Base-by-base conservation (phyloP, 805 yeast genomes). In the Suhomyces canberraensis region DNA sequence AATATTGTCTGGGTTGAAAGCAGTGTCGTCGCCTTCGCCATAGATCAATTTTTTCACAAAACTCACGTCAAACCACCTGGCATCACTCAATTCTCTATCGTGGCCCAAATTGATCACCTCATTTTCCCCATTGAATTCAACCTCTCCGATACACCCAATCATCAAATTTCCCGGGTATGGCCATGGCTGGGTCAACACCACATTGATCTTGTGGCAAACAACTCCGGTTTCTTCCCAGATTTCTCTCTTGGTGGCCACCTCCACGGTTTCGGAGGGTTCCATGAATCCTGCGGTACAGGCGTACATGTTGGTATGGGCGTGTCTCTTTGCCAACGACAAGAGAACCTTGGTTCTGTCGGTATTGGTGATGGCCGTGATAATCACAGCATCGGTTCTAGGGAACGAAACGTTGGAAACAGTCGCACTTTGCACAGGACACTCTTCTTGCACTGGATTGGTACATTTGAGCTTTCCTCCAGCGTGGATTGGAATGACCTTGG, bases 201-300 rank as follows among this genome's bases (percentile, higher is more conserved):
- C 72, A 35, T 70, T 61, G 19, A 91, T 83, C 19, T 72, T 58
- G 3, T 60, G 46, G 36, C 79, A 79, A 36, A 62, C 71, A 24
- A 88, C 84, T 6, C 98, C 98, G 4, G 97, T 82, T 60, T 91
- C 98, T 58, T 91, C 98, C 88, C 93, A 90, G 20, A 86, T 83
- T 58, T 91, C 98, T 45, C 98, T 70, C 30, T 81, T 67, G 16
- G 91, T 84, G 9, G 96, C 93, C 31, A 78, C 81, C 60, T 91
- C 98, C 15, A 91, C 79, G 2, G 95, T 79, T 64, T 91, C 98
- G 19, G 90, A 84, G 1, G 96, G 96, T 58, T 91, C 98, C 78
- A 91, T 80, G 60, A 93, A 93, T 3, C 98, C 98, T 3, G 98
- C 96, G 35, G 95, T 77, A 52, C 95, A 83, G 13, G 91, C 75